Conservation (phyloP, 2,329 filamentous ascomycete species). For the Beauveria varroae region DNA sequence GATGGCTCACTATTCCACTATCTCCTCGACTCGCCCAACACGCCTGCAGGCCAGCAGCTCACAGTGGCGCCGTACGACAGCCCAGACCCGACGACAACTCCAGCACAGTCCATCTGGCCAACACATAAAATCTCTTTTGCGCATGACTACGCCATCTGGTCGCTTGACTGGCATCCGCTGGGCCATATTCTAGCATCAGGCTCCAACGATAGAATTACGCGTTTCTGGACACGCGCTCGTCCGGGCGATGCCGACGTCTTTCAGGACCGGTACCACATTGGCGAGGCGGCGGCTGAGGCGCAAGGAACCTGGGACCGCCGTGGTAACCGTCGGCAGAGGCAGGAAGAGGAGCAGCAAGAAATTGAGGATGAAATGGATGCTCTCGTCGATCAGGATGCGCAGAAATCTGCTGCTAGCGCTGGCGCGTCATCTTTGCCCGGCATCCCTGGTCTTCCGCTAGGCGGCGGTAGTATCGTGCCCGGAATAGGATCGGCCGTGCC, state of each 20-base stretch:
- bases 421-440: slow-evolving; percentile 33
- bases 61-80: slow-evolving; percentile 79
- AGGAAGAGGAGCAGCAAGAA: slow-evolving; percentile 91
- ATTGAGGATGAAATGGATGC: slow-evolving; percentile 89
- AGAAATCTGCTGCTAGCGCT: slow-evolving; percentile 28
- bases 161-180: slow-evolving; percentile 93
- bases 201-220: slow-evolving; percentile 91
- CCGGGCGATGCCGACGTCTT: slow-evolving; percentile 80
- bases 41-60: slow-evolving; percentile 62
- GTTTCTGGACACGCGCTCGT: slow-evolving; percentile 89
- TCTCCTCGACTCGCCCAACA: slow-evolving; percentile 89
- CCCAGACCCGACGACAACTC: slow-evolving; percentile 68
- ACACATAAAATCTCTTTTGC: slow-evolving; percentile 81
- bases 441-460: slow-evolving; percentile 52
- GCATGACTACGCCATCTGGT: slow-evolving; percentile 95
- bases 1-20: slow-evolving; percentile 91
- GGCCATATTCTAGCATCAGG: slow-evolving; percentile 93
- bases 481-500: slow-evolving; percentile 37
- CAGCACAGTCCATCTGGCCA: slow-evolving; percentile 85
- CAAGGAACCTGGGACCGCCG: slow-evolving; percentile 90
- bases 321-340: slow-evolving; percentile 67
- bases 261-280: slow-evolving; percentile 92
- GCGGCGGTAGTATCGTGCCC: slow-evolving; percentile 27
- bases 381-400: slow-evolving; percentile 79
- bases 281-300: slow-evolving; percentile 84